phyloP scores from a whole-genome alignment of 108 stramenopile genomes.

The Cyclotella kingstonii region DNA sequence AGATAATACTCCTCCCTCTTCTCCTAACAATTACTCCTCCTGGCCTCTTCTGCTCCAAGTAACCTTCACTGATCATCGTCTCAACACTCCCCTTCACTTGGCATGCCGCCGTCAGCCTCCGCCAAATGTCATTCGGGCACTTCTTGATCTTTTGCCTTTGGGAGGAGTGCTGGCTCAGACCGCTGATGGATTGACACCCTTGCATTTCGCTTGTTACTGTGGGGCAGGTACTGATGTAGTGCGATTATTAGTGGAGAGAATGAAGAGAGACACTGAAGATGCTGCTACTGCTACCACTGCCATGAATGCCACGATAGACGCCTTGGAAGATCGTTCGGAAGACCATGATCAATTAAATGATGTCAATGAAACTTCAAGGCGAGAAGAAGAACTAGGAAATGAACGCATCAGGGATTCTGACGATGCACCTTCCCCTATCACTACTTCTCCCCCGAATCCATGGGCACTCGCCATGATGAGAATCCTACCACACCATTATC shows the following conservation, averaged over 20 bases:
- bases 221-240: slow-evolving; percentile 45
- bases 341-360: too few relatives aligned
- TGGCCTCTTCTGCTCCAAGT: too few relatives aligned
- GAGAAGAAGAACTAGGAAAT: too few relatives aligned
- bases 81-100: slow-evolving; percentile 56
- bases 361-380: too few relatives aligned
- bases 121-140: slow-evolving; percentile 29
- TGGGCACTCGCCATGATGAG: too few relatives aligned
- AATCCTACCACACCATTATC: too few relatives aligned
- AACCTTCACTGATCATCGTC: slow-evolving; percentile 40
- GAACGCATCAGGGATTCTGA: too few relatives aligned
- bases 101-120: slow-evolving; percentile 60
- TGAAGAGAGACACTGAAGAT: slow-evolving; percentile 26
- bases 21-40: too few relatives aligned
- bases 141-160: slow-evolving; percentile 36
- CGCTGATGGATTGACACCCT: slow-evolving; percentile 52
- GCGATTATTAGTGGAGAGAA: slow-evolving; percentile 33
- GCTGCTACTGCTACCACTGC: slow-evolving; percentile 2
- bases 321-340: too few relatives aligned
- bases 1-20: neutral
- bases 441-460: too few relatives aligned
- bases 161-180: slow-evolving; percentile 29
- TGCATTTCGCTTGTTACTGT: slow-evolving; percentile 54
- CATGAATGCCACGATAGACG: too few relatives aligned
- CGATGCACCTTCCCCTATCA: too few relatives aligned